Conservation (phyloP, 1,139 yeast species). For the Pichia sp. region DNA sequence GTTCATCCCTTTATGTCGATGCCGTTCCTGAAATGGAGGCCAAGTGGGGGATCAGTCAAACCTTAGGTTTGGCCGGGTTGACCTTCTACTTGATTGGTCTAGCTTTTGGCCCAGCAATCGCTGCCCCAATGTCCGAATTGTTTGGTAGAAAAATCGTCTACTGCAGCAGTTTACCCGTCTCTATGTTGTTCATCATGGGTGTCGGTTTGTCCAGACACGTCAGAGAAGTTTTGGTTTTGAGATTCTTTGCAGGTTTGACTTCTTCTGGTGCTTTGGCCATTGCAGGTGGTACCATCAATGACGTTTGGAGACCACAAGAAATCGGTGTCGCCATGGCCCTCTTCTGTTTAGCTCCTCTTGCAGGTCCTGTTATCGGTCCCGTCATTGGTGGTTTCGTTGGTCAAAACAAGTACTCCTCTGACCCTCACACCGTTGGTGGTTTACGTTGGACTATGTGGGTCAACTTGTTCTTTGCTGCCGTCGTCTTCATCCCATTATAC, state of each 20-base stretch:
- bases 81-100: constrained; percentile 71
- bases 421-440: constrained; percentile 34
- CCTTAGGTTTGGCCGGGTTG: constrained; percentile 62
- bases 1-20: constrained; percentile 66
- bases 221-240: constrained; percentile 56
- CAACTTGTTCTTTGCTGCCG: constrained; percentile 68
- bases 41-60: constrained; percentile 51
- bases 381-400: constrained; percentile 79
- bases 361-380: constrained; percentile 85
- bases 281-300: constrained; percentile 85
- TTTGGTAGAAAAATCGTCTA: constrained; percentile 70
- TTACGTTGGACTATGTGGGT: constrained; percentile 87
- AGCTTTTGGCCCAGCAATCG: constrained; percentile 68
- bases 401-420: constrained; percentile 40
- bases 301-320: constrained; percentile 65
- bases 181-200: constrained; percentile 76
- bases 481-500: constrained; percentile 55
- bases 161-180: constrained; percentile 56
- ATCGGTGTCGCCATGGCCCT: constrained; percentile 68
- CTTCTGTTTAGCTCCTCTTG: constrained; percentile 68
- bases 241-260: constrained; percentile 78
- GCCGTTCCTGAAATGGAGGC: constrained; percentile 54
- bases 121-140: constrained; percentile 79
- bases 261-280: constrained; percentile 86
- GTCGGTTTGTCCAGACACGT: constrained; percentile 64